Evolutionary conservation across 2,329 filamentous ascomycete species (phyloP), one percentile per base, ranked within the genome.

Genomic region (Plenodomus lindquistii): DNA sequence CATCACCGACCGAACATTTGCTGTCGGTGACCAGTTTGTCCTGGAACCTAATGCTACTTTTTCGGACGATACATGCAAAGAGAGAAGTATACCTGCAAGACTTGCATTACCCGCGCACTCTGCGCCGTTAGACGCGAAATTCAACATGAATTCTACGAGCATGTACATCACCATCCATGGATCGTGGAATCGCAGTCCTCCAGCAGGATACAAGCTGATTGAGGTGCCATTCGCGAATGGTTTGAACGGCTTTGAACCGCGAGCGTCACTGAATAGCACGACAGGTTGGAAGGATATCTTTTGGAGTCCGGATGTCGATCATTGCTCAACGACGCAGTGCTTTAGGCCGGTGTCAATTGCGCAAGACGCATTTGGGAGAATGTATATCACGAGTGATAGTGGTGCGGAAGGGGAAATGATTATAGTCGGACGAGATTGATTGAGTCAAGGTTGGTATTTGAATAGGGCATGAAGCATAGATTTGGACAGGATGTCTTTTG

Each of bases 341-440:
- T 69, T 69, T 37, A 46, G 66, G 27, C 65, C 66, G 2, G 65
- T 68, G 19, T 48, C 50, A 9, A 60, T 69, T 47, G 63, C 59
- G 19, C 54, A 51, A 42, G 65, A 67, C 24, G 42, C 20, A 27
- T 57, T 37, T 38, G 66, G 56, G 36, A 54, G 65, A 36, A 54
- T 69, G 56, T 68, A 66, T 52, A 48, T 68, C 19, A 63, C 59
- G 22, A 69, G 66, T 44, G 65, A 68, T 40, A 65, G 61, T 41
- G 57, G 59, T 2, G 53, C 44, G 2, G 65, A 65, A 24, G 63
- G 64, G 1, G 66, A 69, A 48, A 38, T 69, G 15, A 50, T 66
- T 17, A 34, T 69, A 2, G 35, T 69, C 13, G 63, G 62, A 9
- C 57, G 51, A 43, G 55, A 37, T 27, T 40, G 15, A n/a, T 37